phyloP scores from a whole-genome alignment of 345 rosid species.

The Arabidopsis arenosa region DNA sequence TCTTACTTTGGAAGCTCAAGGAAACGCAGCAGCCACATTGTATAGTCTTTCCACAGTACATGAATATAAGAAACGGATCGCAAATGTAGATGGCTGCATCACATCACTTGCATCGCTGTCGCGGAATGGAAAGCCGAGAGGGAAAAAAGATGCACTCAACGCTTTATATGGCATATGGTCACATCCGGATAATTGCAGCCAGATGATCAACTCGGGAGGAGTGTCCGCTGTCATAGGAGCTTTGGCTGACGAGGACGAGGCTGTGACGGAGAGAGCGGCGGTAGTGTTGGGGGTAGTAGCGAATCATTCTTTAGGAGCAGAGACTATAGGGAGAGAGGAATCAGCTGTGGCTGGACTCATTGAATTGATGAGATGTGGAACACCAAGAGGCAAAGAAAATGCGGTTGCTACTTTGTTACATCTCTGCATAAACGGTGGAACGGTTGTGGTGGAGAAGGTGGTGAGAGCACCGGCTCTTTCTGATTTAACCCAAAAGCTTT shows the following conservation, averaged over 20 bases:
- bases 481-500: slow-evolving; percentile 60
- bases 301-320: slow-evolving; percentile 66
- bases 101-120: too few species aligned
- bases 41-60: too few species aligned
- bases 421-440: slow-evolving; percentile 71
- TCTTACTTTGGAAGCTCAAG: too few species aligned
- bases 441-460: slow-evolving; percentile 62
- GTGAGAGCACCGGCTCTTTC: slow-evolving; percentile 69
- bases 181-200: slow-evolving; percentile 63
- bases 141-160: slow-evolving; percentile 86
- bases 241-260: slow-evolving; percentile 57
- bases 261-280: slow-evolving; percentile 75
- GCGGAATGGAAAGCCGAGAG: slow-evolving; percentile 48
- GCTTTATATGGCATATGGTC: slow-evolving; percentile 64
- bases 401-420: slow-evolving; percentile 87
- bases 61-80: too few species aligned
- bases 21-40: too few species aligned
- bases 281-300: slow-evolving; percentile 65
- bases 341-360: slow-evolving; percentile 47
- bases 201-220: slow-evolving; percentile 64
- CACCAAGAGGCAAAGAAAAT: slow-evolving; percentile 84
- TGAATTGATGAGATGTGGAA: slow-evolving; percentile 80
- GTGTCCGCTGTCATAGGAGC: slow-evolving; percentile 69
- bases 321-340: slow-evolving; percentile 72
- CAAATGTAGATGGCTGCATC: too few species aligned